These are phyloP conservation scores for Penicillium longicatenatum DNA, from an alignment of 495 filamentous ascomycete species.

Conservation along the genomic window DNA sequence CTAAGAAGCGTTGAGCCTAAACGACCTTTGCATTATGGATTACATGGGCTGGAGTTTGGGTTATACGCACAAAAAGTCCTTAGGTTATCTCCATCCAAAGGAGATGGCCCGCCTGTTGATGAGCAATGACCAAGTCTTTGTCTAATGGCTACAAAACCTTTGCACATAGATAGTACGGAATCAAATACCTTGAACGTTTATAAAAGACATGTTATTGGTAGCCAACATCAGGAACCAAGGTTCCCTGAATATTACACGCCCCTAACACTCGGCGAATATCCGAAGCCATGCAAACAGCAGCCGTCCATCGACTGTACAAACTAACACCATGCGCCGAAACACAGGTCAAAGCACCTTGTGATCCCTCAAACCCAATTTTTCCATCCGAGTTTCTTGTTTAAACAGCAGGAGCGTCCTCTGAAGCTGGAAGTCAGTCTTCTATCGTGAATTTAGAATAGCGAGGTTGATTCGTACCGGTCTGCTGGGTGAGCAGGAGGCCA, in stretches of 20 bases:
- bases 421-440: constrained; percentile 17
- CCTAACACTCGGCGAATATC: constrained; percentile 13
- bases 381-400: constrained; percentile 17
- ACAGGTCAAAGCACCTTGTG: constrained; percentile 24
- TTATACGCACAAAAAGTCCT: constrained; percentile 30
- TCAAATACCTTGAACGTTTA: constrained; percentile 5
- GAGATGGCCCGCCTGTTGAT: constrained; percentile 18
- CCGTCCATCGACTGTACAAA: constrained; percentile 35
- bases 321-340: constrained; percentile 51
- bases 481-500: constrained; percentile 81
- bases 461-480: constrained; percentile 48
- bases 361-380: constrained; percentile 33
- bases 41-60: constrained; percentile 38
- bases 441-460: background rate
- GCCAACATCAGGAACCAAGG: constrained; percentile 6
- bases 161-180: constrained; percentile 22
- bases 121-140: constrained; percentile 9
- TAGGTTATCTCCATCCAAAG: constrained; percentile 13
- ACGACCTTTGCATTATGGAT: constrained; percentile 28
- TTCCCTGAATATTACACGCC: background rate
- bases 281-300: constrained; percentile 28
- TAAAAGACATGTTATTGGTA: constrained; percentile 15
- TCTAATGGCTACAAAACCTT: constrained; percentile 1
- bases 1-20: constrained; percentile 61
- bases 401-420: constrained; percentile 26